phyloP scores from a whole-genome alignment of 2,329 filamentous ascomycete genomes.

The Simplicillium sp. region DNA sequence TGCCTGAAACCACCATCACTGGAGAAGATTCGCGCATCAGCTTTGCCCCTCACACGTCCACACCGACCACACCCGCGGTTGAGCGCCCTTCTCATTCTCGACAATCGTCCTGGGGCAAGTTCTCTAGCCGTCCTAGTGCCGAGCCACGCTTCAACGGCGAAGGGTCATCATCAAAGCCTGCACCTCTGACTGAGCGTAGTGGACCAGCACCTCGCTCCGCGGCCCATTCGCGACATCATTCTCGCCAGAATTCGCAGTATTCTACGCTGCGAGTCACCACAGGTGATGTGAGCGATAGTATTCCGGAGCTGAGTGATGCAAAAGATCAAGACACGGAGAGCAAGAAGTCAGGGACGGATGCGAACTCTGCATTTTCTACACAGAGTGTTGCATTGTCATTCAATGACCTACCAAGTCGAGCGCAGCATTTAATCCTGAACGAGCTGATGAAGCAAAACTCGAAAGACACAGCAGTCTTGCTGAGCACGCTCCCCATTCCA shows the following conservation, averaged over 20 bases:
- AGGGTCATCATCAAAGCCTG: slow-evolving; percentile 50
- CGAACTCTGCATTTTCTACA: slow-evolving; percentile 41
- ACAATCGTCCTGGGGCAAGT: slow-evolving; percentile 42
- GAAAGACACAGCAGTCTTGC: slow-evolving; percentile 62
- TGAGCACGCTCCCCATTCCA: slow-evolving; percentile 77
- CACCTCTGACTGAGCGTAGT: slow-evolving; percentile 18
- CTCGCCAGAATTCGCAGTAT: slow-evolving; percentile 25
- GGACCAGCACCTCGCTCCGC: slow-evolving; percentile 11
- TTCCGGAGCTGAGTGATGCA: slow-evolving; percentile 33
- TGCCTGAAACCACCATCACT: slow-evolving; percentile 60
- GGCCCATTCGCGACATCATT: slow-evolving; percentile 16
- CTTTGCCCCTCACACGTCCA: slow-evolving; percentile 42
- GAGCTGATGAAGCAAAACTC: slow-evolving; percentile 68
- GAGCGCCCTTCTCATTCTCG: slow-evolving; percentile 28
- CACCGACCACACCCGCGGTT: slow-evolving; percentile 16
- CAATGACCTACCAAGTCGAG: slow-evolving; percentile 76
- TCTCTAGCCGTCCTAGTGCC: slow-evolving; percentile 54
- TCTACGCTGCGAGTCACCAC: slow-evolving; percentile 12
- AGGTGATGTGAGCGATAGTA: slow-evolving; percentile 28
- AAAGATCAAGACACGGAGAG: slow-evolving; percentile 15
- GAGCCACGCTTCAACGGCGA: slow-evolving; percentile 47
- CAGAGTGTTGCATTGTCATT: slow-evolving; percentile 65
- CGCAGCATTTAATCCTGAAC: slow-evolving; percentile 80
- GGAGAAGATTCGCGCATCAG: slow-evolving; percentile 56
- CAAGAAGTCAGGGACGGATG: neutral